phyloP scores from a whole-genome alignment of 129 eudicot genomes.

The Helianthus annuus region DNA sequence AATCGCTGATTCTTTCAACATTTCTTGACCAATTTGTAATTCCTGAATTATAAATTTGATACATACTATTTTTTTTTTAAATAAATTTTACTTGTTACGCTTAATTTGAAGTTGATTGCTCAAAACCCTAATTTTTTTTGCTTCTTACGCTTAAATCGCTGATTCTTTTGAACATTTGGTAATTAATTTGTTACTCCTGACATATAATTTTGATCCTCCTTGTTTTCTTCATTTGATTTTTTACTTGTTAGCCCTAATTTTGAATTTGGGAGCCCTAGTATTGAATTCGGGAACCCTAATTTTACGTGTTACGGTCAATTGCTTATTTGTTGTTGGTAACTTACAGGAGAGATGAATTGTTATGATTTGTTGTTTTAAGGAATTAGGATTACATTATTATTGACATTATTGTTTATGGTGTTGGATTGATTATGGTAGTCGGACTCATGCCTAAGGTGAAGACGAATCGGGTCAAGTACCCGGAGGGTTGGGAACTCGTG shows the following conservation, averaged over 20 bases:
- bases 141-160: too few species aligned
- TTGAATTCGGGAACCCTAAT: background rate
- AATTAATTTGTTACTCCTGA: too few species aligned
- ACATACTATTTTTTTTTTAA: background rate
- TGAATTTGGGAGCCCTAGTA: background rate
- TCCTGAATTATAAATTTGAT: background rate
- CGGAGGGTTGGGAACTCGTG: constrained; percentile 84
- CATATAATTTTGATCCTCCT: too few species aligned
- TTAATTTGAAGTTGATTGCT: constrained; percentile 14
- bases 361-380: background rate
- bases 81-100: background rate
- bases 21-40: background rate
- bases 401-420: background rate
- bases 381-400: background rate
- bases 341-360: background rate
- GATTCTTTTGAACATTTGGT: too few species aligned
- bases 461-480: constrained; percentile 74
- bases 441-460: constrained; percentile 71
- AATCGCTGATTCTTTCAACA: constrained; percentile 1
- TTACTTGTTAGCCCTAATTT: constrained; percentile 7
- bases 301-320: too few species aligned
- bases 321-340: too few species aligned
- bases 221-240: too few species aligned
- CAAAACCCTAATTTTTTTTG: constrained; percentile 1
- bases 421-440: constrained; percentile 30